phyloP scores from a whole-genome alignment of 192 early-diverging fungal genomes.

The Backusella parvicylindrica region DNA sequence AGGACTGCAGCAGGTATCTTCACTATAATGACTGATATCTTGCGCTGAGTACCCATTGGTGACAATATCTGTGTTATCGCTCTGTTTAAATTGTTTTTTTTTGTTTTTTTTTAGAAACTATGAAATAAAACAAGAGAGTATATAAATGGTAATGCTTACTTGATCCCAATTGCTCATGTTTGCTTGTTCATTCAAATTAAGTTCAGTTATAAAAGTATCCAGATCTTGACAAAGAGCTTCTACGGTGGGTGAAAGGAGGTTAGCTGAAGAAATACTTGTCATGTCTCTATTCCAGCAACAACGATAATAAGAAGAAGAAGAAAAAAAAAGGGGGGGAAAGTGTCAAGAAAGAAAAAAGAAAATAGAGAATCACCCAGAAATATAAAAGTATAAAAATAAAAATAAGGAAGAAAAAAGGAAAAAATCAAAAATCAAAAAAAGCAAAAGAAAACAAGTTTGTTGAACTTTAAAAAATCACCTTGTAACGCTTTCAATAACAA shows the following conservation, averaged over 20 bases:
- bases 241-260: not conserved
- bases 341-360: not conserved
- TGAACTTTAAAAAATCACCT: not conserved
- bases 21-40: not conserved
- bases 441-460: constrained; percentile 5
- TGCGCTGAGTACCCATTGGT: not conserved
- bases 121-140: not conserved
- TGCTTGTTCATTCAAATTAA: not conserved
- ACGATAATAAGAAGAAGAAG: not conserved
- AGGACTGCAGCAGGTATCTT: not conserved
- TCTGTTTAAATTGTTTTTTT: not conserved
- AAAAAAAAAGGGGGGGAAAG: not conserved
- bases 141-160: not conserved
- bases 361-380: not conserved
- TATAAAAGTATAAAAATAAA: not conserved
- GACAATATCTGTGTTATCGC: not conserved
- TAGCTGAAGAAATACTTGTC: not conserved
- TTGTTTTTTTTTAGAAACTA: not conserved
- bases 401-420: constrained; percentile 1
- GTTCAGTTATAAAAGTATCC: constrained; percentile 7
- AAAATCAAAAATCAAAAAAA: not conserved
- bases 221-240: constrained; percentile 14
- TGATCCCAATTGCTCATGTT: not conserved
- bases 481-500: not conserved
- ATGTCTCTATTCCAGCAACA: not conserved